phyloP scores from a whole-genome alignment of 2,329 filamentous ascomycete genomes.

The Penicillium sp. region DNA sequence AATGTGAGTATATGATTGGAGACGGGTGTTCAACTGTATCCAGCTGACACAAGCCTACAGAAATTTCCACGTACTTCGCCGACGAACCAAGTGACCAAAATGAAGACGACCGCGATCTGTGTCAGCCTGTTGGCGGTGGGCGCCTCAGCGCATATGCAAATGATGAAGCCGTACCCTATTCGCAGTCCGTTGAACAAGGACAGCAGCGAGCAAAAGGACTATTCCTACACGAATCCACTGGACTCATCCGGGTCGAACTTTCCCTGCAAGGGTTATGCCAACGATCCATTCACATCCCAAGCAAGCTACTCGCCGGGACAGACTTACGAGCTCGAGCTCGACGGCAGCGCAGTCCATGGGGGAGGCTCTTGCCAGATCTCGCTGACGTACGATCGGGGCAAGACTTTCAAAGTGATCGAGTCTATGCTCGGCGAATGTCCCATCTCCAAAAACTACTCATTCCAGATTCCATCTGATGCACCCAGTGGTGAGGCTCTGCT shows the following conservation, averaged over 20 bases:
- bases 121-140: conserved; percentile 28
- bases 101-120: conserved; percentile 30
- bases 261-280: conserved; percentile 67
- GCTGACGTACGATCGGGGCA: conserved; percentile 66
- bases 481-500: conserved; percentile 59
- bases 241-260: conserved; percentile 55
- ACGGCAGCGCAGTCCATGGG: conserved; percentile 57
- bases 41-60: too few species aligned
- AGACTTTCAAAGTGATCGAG: conserved; percentile 63
- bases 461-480: conserved; percentile 60
- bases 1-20: too few species aligned
- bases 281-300: conserved; percentile 48
- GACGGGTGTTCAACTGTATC: too few species aligned
- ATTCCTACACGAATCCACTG: conserved; percentile 66
- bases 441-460: conserved; percentile 52
- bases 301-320: conserved; percentile 59
- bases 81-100: conserved; percentile 9
- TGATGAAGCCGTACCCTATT: conserved; percentile 51
- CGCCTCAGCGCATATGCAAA: conserved; percentile 48
- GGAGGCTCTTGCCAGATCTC: conserved; percentile 73
- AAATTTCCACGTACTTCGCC: too few species aligned
- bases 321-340: conserved; percentile 58
- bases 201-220: conserved; percentile 52
- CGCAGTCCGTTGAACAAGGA: conserved; percentile 47
- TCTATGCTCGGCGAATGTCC: conserved; percentile 57